Conservation (phyloP, 805 yeast species). For the Dipodascus geniculatus region DNA sequence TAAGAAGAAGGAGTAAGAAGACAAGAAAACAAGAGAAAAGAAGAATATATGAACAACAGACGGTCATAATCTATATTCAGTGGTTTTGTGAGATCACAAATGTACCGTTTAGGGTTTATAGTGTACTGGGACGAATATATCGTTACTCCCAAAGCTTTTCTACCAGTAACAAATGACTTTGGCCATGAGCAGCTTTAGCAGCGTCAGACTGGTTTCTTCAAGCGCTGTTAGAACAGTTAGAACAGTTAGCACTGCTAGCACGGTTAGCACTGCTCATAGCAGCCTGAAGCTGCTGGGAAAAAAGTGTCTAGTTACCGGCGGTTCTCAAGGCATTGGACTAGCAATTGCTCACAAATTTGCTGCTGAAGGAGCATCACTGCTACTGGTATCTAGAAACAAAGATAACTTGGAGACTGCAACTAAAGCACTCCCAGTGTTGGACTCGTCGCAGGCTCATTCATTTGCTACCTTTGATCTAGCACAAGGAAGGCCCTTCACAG, state of each 20-base stretch:
- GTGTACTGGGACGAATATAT: too few species aligned
- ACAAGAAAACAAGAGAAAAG: neutral
- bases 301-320: conserved; percentile 42
- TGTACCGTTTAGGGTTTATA: neutral
- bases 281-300: conserved; percentile 8
- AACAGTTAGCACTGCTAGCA: too few species aligned
- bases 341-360: conserved; percentile 43
- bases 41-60: neutral
- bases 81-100: neutral
- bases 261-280: neutral
- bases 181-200: too few species aligned
- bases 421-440: conserved; percentile 9
- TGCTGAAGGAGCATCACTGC: conserved; percentile 37
- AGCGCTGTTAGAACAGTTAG: too few species aligned
- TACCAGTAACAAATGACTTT: too few species aligned
- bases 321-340: conserved; percentile 56
- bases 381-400: conserved; percentile 40
- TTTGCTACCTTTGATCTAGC: neutral
- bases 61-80: neutral
- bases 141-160: too few species aligned
- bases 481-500: neutral
- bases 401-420: conserved; percentile 24
- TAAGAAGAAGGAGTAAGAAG: neutral
- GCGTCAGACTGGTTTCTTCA: too few species aligned
- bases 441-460: neutral